Conservation (phyloP, 305 asterid species). For the Euphrasia arctica region DNA sequence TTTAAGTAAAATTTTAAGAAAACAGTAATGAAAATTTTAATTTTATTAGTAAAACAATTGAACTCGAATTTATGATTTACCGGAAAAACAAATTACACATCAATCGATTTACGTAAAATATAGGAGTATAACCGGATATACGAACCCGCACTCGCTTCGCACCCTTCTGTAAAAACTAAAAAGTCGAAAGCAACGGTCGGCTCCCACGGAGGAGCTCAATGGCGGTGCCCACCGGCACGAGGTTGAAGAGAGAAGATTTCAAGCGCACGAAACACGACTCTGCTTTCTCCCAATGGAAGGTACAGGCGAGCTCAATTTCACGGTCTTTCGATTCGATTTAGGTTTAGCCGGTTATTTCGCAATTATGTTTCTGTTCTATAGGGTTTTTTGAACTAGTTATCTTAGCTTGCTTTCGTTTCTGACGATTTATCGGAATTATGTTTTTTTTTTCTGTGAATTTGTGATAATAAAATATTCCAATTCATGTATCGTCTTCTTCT, state of each 20-base stretch:
- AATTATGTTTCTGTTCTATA: neutral
- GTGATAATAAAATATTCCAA: neutral
- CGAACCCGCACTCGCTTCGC: neutral
- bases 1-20: no score
- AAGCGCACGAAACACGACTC: conserved; percentile 70
- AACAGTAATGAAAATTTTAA: no score
- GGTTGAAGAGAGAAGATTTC: conserved; percentile 72
- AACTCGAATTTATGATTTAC: no score
- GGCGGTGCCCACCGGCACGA: conserved; percentile 28
- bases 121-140: no score
- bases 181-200: conserved; percentile 28
- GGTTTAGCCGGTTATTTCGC: conserved; percentile 11
- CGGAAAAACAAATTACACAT: no score
- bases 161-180: neutral
- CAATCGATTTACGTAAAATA: no score
- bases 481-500: conserved; percentile 19
- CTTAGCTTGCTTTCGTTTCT: no score
- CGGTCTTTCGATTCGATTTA: neutral
- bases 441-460: neutral
- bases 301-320: conserved; percentile 3
- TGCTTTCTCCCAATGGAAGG: conserved; percentile 91
- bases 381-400: neutral
- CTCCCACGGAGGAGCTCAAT: conserved; percentile 23
- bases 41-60: no score
- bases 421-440: neutral